Base-by-base conservation (phyloP, 768 basidiomycete species). In the Pisolithus marmoratus region DNA sequence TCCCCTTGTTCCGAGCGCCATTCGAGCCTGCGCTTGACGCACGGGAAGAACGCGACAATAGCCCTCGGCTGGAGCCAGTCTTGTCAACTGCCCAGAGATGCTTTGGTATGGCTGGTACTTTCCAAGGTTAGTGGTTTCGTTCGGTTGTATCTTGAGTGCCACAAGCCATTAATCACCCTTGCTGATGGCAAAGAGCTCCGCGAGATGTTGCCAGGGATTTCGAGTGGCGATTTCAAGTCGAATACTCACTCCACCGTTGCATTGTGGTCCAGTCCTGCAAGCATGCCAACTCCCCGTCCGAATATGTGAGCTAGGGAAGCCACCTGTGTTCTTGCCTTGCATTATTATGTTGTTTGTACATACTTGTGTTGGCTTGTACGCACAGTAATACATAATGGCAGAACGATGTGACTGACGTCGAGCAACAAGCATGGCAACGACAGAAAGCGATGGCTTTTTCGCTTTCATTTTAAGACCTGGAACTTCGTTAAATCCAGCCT, bases 401-500 rank as follows among this genome's bases (percentile, higher is more conserved):
- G 27, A 29, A 8, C 27, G 27, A 29, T 8, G n/a, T 8, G 8
- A 29, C 29, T 29, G n/a, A n/a, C 8, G 29, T 29, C 8, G 8
- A 29, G 29, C 8, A 29, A 11, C 38, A 15, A 17, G 11, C 22
- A 40, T 49, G 49, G 66, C 67, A 61, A 26, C 65, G 11, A 50
- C 64, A 26, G 59, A 60, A 45, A 44, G 50, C n/a, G 55, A 61
- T 9, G 61, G 53, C 9, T 78, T 86, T 60, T 64, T 88, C 54
- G 67, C 76, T 19, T 72, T 76, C 54, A 73, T 93, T 52, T 74
- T 93, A 14, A 77, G 72, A 46, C 87, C 90, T 9, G 88, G 89
- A 22, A 90, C 87, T 2, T 85, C 87, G 2, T 69, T 89, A n/a
- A 69, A 87, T 52, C 86, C 87, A 0, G 76, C 73, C 0, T 88